Conservation (phyloP, 495 filamentous ascomycete genomes). For the Aspergillus carlsbadensis region DNA sequence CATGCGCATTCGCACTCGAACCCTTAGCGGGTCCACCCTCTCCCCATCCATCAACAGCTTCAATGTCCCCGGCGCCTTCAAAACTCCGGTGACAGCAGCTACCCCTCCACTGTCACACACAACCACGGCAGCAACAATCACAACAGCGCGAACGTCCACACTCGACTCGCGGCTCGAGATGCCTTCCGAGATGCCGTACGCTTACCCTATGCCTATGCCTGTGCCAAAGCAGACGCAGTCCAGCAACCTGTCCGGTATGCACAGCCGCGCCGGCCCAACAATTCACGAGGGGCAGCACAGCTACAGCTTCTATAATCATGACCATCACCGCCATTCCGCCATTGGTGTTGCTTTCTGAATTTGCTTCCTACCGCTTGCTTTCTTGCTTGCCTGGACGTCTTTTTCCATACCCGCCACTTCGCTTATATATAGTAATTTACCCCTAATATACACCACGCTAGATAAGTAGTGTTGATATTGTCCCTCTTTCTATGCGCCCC, state of each 20-base stretch:
- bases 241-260: slow-evolving; percentile 8
- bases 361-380: not conserved
- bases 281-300: slow-evolving; percentile 28
- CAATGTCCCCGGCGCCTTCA: slow-evolving; percentile 14
- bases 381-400: not conserved
- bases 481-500: not conserved
- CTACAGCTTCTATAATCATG: slow-evolving; percentile 22
- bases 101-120: slow-evolving; percentile 31
- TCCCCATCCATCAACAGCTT: slow-evolving; percentile 30
- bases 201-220: slow-evolving; percentile 12
- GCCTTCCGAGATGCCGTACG: slow-evolving; percentile 18
- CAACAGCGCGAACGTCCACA: slow-evolving; percentile 24
- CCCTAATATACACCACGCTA: not conserved
- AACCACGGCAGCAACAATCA: slow-evolving; percentile 16
- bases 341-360: slow-evolving; percentile 41
- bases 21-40: slow-evolving; percentile 41
- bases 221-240: slow-evolving; percentile 7
- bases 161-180: slow-evolving; percentile 26
- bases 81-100: slow-evolving; percentile 1
- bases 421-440: not conserved
- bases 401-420: not conserved
- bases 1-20: slow-evolving; percentile 39
- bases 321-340: slow-evolving; percentile 25
- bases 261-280: slow-evolving; percentile 21
- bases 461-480: not conserved